Conservation (phyloP, 169 alveolate species). For the Plasmodium billcollinsi region DNA sequence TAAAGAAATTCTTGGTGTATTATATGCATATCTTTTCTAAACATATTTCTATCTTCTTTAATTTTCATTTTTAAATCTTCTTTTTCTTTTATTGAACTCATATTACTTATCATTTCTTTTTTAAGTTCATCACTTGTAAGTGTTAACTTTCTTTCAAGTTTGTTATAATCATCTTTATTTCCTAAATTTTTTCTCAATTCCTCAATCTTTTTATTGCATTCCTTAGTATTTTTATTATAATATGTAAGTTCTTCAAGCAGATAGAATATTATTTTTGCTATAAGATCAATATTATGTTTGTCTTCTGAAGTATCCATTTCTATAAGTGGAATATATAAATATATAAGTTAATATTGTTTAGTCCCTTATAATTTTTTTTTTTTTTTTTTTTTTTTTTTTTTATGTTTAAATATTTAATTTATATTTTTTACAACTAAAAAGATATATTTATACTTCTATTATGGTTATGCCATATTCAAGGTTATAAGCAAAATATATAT, state of each 20-base stretch:
- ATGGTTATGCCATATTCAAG: no score
- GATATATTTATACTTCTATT: no score
- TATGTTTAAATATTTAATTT: no score
- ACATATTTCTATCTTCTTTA: slow-evolving; percentile 67
- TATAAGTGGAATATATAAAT: slow-evolving; percentile 22
- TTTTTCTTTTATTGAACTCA: slow-evolving; percentile 59
- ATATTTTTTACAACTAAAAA: no score
- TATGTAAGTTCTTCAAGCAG: slow-evolving; percentile 50
- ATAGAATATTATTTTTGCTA: slow-evolving; percentile 25
- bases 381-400: no score
- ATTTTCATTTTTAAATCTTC: slow-evolving; percentile 63
- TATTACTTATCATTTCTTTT: slow-evolving; percentile 63
- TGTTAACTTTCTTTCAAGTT: slow-evolving; percentile 64
- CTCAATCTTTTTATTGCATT: slow-evolving; percentile 62
- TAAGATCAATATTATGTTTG: slow-evolving; percentile 47
- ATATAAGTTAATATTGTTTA: neutral
- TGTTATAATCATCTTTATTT: slow-evolving; percentile 41
- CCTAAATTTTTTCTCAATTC: slow-evolving; percentile 56
- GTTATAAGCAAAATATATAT: neutral
- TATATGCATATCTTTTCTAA: slow-evolving; percentile 45
- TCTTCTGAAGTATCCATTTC: slow-evolving; percentile 42
- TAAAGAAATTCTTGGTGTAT: slow-evolving; percentile 29
- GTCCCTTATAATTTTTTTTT: no score
- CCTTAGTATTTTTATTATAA: slow-evolving; percentile 47
- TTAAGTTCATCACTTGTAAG: slow-evolving; percentile 63